Evolutionary conservation across 805 yeast species (phyloP).

Genomic region (Candida corydali): DNA sequence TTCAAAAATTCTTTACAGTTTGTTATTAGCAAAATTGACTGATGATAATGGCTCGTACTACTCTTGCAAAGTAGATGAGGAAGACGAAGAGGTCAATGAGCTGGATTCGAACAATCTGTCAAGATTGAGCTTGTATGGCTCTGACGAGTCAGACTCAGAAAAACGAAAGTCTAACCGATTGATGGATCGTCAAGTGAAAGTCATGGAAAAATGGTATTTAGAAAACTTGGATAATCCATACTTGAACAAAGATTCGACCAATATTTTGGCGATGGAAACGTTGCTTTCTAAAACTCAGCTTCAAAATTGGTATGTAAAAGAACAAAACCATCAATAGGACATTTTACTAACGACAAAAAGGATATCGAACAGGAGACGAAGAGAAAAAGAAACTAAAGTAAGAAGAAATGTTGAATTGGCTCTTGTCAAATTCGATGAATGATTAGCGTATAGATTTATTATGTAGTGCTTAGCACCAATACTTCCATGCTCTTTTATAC

Average conservation of each 20-base stretch:
- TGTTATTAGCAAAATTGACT: not conserved
- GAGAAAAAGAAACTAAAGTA: slow-evolving; percentile 6
- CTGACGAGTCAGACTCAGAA: not conserved
- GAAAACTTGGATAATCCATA: slow-evolving; percentile 6
- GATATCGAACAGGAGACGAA: slow-evolving; percentile 56
- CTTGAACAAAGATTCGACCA: slow-evolving; percentile 1
- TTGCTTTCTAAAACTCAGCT: slow-evolving; percentile 73
- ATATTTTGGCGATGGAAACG: slow-evolving; percentile 34
- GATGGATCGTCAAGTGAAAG: slow-evolving; percentile 1
- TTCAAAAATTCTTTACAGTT: not conserved
- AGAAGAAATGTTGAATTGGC: slow-evolving; percentile 2
- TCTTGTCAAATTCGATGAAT: not conserved
- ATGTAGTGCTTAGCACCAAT: slow-evolving; percentile 9
- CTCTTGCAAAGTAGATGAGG: not conserved
- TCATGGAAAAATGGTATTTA: slow-evolving; percentile 8
- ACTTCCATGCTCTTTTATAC: slow-evolving; percentile 18
- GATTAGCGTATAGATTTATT: no score
- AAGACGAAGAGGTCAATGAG: not conserved
- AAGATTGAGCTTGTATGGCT: not conserved
- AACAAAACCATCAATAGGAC: not conserved
- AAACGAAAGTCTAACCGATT: not conserved
- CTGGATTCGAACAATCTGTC: not conserved
- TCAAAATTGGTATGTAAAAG: slow-evolving; percentile 14
- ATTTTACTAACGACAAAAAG: slow-evolving; percentile 17
- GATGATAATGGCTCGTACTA: not conserved